Evolutionary conservation across 345 rosid genomes (phyloP).

Genomic region (Euphorbia lathyris): DNA sequence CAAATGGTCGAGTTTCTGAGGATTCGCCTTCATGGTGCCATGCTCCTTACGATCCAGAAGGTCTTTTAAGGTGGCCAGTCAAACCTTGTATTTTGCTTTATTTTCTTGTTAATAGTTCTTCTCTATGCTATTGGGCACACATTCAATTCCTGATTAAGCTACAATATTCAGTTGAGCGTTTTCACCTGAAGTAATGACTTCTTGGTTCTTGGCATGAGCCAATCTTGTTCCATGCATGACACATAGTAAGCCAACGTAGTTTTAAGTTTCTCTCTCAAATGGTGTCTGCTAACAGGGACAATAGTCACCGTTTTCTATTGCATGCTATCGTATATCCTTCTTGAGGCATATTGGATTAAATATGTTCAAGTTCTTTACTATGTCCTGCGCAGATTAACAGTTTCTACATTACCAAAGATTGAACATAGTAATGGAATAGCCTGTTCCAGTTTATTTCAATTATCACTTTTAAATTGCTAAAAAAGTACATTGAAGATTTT

Average conservation of each 20-base stretch:
- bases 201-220: neutral
- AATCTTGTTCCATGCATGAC: neutral
- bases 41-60: conserved; percentile 53
- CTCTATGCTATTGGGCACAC: neutral
- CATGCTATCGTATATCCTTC: neutral
- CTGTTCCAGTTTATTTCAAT: neutral
- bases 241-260: neutral
- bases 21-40: conserved; percentile 46
- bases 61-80: conserved; percentile 35
- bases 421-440: neutral
- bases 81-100: conserved; percentile 1
- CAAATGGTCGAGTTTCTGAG: conserved; percentile 28
- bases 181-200: neutral
- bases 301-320: too few species aligned
- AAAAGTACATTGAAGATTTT: neutral
- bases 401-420: neutral
- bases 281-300: too few species aligned
- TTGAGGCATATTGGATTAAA: neutral
- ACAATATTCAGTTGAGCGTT: neutral
- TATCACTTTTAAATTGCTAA: neutral
- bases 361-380: neutral
- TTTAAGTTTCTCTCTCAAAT: neutral
- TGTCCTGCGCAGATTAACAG: neutral
- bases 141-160: neutral
- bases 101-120: neutral